These are phyloP conservation scores for Pleurotus cornucopiae DNA, from an alignment of 768 basidiomycete species.

Conservation along the genomic window DNA sequence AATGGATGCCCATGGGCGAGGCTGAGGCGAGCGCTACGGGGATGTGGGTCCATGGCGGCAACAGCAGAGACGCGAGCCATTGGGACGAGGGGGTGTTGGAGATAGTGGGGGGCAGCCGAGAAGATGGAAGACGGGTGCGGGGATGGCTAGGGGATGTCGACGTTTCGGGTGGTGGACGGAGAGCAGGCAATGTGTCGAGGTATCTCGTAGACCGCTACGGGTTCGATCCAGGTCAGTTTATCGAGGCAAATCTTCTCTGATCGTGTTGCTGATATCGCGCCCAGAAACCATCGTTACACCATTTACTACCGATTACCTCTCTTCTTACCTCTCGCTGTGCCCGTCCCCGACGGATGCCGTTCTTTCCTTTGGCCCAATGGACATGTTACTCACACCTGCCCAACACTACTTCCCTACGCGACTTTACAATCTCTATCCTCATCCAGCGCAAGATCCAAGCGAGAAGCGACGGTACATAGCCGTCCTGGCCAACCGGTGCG, in stretches of 20 bases:
- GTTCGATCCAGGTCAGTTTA: constrained; percentile 61
- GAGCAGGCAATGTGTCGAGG: constrained; percentile 61
- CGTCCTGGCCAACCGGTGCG: constrained; percentile 64
- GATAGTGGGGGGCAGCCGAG: constrained; percentile 70
- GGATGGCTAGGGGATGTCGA: constrained; percentile 86
- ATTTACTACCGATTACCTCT: constrained; percentile 75
- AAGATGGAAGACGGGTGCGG: constrained; percentile 68
- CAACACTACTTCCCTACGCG: constrained; percentile 72
- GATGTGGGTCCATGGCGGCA: constrained; percentile 65
- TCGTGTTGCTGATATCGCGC: background rate
- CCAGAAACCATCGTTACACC: constrained; percentile 69
- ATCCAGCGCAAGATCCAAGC: constrained; percentile 73
- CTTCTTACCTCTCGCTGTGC: constrained; percentile 71
- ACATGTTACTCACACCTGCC: constrained; percentile 70
- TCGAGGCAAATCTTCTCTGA: constrained; percentile 8
- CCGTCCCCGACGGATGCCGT: constrained; percentile 73
- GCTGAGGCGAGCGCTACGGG: constrained; percentile 77
- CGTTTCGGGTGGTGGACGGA: constrained; percentile 55
- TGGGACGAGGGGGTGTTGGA: constrained; percentile 83
- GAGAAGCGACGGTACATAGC: constrained; percentile 76
- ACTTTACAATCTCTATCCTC: constrained; percentile 70
- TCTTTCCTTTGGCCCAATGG: constrained; percentile 79
- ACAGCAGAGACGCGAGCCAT: constrained; percentile 27
- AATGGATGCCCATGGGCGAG: constrained; percentile 69
- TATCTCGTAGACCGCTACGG: constrained; percentile 81